Evolutionary conservation across 1,139 yeast species (phyloP).

Genomic region (Saccharomyces hybrid): DNA sequence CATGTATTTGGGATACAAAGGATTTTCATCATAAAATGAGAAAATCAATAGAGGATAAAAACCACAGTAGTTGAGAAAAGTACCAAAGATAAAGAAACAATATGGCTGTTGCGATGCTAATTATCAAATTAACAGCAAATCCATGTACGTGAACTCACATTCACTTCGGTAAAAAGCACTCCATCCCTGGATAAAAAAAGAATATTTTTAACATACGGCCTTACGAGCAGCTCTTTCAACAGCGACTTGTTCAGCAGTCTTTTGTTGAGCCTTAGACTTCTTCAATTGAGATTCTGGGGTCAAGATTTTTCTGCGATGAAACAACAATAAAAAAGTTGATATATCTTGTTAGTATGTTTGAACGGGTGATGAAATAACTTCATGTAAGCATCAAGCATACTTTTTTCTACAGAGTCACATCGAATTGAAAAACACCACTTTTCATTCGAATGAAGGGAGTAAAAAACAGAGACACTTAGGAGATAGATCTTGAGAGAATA

Average conservation of each 20-base stretch:
- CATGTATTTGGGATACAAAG: constrained; percentile 48
- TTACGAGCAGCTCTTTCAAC: too few species aligned
- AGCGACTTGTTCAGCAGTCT: too few species aligned
- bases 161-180: not conserved
- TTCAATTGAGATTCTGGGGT: too few species aligned
- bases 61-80: not conserved
- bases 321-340: too few species aligned
- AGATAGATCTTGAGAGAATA: constrained; percentile 6
- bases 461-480: constrained; percentile 26
- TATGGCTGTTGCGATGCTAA: not conserved
- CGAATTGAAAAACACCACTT: constrained; percentile 33
- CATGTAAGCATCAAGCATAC: not conserved
- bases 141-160: not conserved
- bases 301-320: too few species aligned
- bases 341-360: not conserved
- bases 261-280: too few species aligned
- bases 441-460: constrained; percentile 31
- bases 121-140: not conserved
- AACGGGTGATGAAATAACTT: not conserved
- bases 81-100: not conserved
- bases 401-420: constrained; percentile 21
- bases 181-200: not conserved
- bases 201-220: too few species aligned
- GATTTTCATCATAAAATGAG: constrained; percentile 29
- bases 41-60: constrained; percentile 5